Evolutionary conservation across 2,329 filamentous ascomycete species (phyloP).

Genomic region (Scedosporium aurantiacum): DNA sequence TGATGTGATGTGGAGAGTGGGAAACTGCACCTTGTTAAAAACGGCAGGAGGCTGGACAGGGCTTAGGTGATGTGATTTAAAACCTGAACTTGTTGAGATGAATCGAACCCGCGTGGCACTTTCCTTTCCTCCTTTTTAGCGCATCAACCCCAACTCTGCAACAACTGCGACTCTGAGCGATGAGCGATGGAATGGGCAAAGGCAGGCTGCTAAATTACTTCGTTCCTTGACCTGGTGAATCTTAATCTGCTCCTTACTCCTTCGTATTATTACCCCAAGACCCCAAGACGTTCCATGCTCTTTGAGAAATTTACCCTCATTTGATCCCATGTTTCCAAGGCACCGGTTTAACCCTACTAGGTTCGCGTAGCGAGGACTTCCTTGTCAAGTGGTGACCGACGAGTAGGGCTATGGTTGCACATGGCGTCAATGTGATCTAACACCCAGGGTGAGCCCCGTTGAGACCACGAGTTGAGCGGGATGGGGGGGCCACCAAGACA

Average conservation of each 20-base stretch:
- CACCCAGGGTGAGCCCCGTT: background rate
- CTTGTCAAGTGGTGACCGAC: background rate
- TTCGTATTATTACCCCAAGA: too few relatives aligned
- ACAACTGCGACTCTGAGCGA: background rate
- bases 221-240: background rate
- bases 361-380: background rate
- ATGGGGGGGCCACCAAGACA: too few relatives aligned
- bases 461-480: background rate
- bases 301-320: too few relatives aligned
- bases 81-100: background rate
- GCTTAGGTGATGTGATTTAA: conserved; percentile 1
- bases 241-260: background rate
- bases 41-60: background rate
- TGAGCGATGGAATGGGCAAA: background rate
- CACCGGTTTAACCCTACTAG: background rate
- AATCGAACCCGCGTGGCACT: background rate
- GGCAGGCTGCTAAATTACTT: background rate
- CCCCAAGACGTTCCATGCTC: too few relatives aligned
- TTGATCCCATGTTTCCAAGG: background rate
- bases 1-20: background rate
- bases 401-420: background rate
- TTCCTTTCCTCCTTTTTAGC: background rate
- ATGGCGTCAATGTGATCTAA: background rate
- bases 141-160: background rate
- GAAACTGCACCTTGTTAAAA: background rate